Conservation (phyloP, 139 green algal genomes). For the Monoraphidium neglectum region DNA sequence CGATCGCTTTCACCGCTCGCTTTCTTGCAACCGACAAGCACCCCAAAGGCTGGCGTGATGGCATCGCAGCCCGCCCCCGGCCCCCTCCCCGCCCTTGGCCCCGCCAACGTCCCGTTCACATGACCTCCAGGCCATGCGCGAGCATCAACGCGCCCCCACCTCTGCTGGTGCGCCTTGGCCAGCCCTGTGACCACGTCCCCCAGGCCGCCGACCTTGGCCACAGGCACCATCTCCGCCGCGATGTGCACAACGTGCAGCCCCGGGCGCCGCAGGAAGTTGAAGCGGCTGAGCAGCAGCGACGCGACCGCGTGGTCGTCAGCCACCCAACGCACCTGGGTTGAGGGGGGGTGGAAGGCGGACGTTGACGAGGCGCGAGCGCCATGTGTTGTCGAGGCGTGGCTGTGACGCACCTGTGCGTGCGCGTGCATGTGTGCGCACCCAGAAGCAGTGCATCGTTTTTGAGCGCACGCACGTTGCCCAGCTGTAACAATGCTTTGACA, state of each 20-base stretch:
- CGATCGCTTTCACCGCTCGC: too few relatives aligned
- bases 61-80: too few relatives aligned
- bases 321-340: neutral
- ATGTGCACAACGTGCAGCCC: constrained; percentile 87
- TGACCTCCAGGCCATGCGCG: too few relatives aligned
- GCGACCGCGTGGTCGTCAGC: constrained; percentile 25
- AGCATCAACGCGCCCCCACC: too few relatives aligned
- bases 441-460: neutral
- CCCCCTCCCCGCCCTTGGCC: too few relatives aligned
- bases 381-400: neutral
- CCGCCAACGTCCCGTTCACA: too few relatives aligned
- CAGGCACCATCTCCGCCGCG: constrained; percentile 96
- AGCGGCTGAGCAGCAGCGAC: constrained; percentile 29
- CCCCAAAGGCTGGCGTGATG: too few relatives aligned
- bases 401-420: neutral
- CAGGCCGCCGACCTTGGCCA: constrained; percentile 94
- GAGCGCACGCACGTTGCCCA: neutral
- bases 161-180: constrained; percentile 77
- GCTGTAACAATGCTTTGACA: neutral
- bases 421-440: neutral
- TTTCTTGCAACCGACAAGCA: too few relatives aligned
- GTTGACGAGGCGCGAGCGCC: neutral
- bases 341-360: neutral
- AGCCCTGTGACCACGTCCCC: constrained; percentile 91
- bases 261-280: constrained; percentile 29